Percentiles rank a stretch among this genome's conserved stretches.
phyloP scores from a whole-genome alignment of 116 monocot genomes.

The Iris pallida region DNA sequence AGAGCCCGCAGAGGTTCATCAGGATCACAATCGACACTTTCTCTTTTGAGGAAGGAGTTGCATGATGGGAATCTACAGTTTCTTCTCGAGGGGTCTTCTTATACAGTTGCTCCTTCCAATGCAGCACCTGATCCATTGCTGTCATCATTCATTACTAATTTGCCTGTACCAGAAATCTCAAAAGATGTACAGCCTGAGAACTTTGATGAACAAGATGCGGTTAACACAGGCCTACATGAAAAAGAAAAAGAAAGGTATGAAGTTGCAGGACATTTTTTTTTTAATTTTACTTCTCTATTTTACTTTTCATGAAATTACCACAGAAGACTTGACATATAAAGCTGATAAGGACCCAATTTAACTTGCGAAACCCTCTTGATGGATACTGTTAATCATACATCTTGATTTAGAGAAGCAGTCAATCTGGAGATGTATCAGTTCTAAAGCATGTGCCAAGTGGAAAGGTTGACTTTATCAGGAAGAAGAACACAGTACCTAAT shows the following conservation, averaged over 20 bases:
- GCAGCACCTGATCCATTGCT: slow-evolving; percentile 57
- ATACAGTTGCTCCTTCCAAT: slow-evolving; percentile 23
- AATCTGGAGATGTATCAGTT: too few relatives aligned
- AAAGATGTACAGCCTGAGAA: slow-evolving; percentile 22
- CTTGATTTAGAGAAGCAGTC: too few relatives aligned
- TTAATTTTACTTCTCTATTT: too few relatives aligned
- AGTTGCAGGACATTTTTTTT: neutral
- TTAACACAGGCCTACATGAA: slow-evolving; percentile 13
- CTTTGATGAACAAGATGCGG: slow-evolving; percentile 16
- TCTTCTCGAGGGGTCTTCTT: slow-evolving; percentile 35
- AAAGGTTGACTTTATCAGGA: too few relatives aligned
- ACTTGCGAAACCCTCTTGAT: too few relatives aligned
- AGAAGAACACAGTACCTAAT: too few relatives aligned
- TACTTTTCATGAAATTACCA: too few relatives aligned
- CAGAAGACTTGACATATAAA: too few relatives aligned
- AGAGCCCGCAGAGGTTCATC: slow-evolving; percentile 37
- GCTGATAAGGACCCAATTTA: too few relatives aligned
- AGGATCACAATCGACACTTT: slow-evolving; percentile 26
- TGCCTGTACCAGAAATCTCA: slow-evolving; percentile 14
- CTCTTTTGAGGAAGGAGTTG: slow-evolving; percentile 38
- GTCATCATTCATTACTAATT: slow-evolving; percentile 56
- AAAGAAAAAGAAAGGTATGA: slow-evolving; percentile 36
- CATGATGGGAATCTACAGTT: slow-evolving; percentile 40
- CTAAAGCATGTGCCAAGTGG: too few relatives aligned
- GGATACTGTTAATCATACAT: too few relatives aligned